Evolutionary conservation across 2,329 filamentous ascomycete genomes (phyloP), one percentile per base, ranked within the genome.

Genomic region (Botryosphaeria dothidea): DNA sequence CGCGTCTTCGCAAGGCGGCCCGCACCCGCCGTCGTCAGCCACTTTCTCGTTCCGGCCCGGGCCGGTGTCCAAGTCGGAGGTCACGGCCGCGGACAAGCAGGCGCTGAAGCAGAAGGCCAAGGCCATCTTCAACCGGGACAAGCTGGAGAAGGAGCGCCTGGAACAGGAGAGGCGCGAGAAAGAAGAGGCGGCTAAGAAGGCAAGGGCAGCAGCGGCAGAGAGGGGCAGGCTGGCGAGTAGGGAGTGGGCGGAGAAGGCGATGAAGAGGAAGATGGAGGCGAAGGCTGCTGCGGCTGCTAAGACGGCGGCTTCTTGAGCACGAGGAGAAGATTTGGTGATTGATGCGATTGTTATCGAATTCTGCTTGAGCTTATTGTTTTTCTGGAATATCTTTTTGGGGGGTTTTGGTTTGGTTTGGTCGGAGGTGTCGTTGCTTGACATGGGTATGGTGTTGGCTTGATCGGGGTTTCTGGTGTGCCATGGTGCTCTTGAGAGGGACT

Each of bases 161-260:
- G 80, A 81, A 64, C 72, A 72, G 57, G 76, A 79, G 67, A 75
- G 78, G 63, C 74, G 68, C 17, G 80, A 80, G 58, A 83, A 83
- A 67, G 82, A 83, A 66, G 81, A 83, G 17, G 81, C 80, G 2
- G 79, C 81, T 0, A 81, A 78, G 71, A 76, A 75, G 67, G 82
- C 82, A 23, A 72, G 82, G 34, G 78, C 76, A 1, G 79, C 79
- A 31, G 82, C 82, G 6, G 79, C 81, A 0, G 81, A 83, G 71
- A 68, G 81, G 4, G 77, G 81, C 0, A 70, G 82, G 17, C 74
- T 76, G 45, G 73, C 77, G 41, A 80, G 78, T 69, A 68, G 81
- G 11, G 81, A 83, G 70, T 84, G 82, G 82, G 82, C 82, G 4
- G 80, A 82, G 73, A 80, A 78, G 74, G 78, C 81, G 74, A 78